phyloP scores from a whole-genome alignment of 495 filamentous ascomycete genomes.

The Penicillium taxi region DNA sequence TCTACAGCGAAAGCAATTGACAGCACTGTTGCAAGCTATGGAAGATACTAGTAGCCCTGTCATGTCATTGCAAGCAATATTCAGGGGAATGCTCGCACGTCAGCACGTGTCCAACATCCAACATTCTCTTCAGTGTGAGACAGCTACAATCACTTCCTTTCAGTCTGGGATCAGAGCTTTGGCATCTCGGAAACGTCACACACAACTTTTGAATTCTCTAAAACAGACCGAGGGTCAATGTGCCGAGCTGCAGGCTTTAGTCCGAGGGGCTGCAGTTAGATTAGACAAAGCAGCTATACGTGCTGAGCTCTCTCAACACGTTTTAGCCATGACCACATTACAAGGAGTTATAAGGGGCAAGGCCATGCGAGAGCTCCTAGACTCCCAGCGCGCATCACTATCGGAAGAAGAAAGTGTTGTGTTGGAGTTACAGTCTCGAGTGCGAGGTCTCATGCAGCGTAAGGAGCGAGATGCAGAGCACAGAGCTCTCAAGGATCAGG shows the following conservation, averaged over 20 bases:
- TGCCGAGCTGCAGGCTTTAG: conserved; percentile 33
- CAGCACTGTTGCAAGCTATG: conserved; percentile 45
- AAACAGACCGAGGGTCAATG: conserved; percentile 19
- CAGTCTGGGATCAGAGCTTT: conserved; percentile 40
- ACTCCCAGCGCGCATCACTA: conserved; percentile 26
- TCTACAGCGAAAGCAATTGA: conserved; percentile 37
- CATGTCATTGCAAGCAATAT: conserved; percentile 35
- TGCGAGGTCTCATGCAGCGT: conserved; percentile 40
- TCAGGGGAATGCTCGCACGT: conserved; percentile 47
- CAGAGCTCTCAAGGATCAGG: conserved; percentile 52
- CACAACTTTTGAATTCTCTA: conserved; percentile 25
- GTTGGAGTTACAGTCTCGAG: conserved; percentile 39
- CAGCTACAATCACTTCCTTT: conserved; percentile 31
- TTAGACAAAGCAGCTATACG: conserved; percentile 19
- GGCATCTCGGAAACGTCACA: conserved; percentile 24
- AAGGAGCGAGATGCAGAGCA: conserved; percentile 36
- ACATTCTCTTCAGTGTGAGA: conserved; percentile 23
- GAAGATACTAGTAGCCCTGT: conserved; percentile 19
- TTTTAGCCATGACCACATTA: conserved; percentile 18
- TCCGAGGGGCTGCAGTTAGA: conserved; percentile 31
- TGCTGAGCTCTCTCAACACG: conserved; percentile 22
- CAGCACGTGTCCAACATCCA: conserved; percentile 29
- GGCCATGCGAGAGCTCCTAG: conserved; percentile 29
- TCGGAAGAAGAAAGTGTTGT: conserved; percentile 26
- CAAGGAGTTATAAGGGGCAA: conserved; percentile 31